These are phyloP conservation scores for Exsudoporus frostii DNA, from an alignment of 768 basidiomycete species.

Conservation along the genomic window DNA sequence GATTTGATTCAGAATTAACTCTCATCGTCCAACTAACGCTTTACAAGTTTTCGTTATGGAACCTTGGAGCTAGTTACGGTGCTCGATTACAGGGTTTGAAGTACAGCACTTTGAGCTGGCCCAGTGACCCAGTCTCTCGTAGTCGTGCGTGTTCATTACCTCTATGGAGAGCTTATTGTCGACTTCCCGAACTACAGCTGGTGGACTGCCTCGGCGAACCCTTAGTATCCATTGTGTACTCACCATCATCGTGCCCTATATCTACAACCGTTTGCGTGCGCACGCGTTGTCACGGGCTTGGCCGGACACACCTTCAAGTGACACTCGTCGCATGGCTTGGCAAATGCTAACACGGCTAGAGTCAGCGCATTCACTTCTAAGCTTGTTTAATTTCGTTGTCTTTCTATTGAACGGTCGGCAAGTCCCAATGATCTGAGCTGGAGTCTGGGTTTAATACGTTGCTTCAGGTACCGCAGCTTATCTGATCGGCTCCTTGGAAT, in stretches of 20 bases:
- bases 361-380: constrained; percentile 57
- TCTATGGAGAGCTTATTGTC: not conserved
- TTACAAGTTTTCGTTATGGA: constrained; percentile 84
- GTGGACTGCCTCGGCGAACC: constrained; percentile 58
- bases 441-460: constrained; percentile 1
- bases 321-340: constrained; percentile 74
- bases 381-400: constrained; percentile 70
- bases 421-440: constrained; percentile 25
- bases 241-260: constrained; percentile 74
- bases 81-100: constrained; percentile 76
- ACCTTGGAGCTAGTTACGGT: constrained; percentile 76
- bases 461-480: constrained; percentile 78
- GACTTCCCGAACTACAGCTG: constrained; percentile 41
- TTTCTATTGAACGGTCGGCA: constrained; percentile 89
- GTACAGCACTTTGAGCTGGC: constrained; percentile 40
- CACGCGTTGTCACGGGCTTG: constrained; percentile 82
- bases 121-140: constrained; percentile 6
- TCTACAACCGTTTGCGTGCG: constrained; percentile 68
- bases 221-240: constrained; percentile 67
- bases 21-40: constrained; percentile 68
- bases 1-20: constrained; percentile 71
- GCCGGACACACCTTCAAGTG: constrained; percentile 86
- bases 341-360: constrained; percentile 62
- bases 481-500: constrained; percentile 76
- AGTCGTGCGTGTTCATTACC: constrained; percentile 21